These are phyloP conservation scores for Penicillium manginii DNA, from an alignment of 495 filamentous ascomycete genomes.

Conservation along the genomic window DNA sequence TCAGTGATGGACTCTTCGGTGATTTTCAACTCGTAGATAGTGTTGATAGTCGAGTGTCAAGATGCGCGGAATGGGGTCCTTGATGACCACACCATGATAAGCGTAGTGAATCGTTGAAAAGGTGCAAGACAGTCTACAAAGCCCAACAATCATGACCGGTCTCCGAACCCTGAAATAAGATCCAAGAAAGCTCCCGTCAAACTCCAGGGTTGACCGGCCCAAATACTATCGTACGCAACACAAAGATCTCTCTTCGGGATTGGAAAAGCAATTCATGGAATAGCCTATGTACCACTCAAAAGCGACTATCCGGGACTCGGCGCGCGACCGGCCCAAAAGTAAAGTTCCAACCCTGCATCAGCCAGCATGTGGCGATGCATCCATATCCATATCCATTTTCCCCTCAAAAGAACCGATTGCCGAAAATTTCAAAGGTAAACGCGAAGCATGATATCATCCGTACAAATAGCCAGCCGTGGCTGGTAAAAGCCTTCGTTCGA, in stretches of 20 bases:
- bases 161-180: neutral
- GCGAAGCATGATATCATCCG: constrained; percentile 43
- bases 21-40: too few relatives aligned
- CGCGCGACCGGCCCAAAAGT: constrained; percentile 6
- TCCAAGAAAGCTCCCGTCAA: neutral
- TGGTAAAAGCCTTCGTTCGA: constrained; percentile 34
- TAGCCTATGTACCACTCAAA: constrained; percentile 37
- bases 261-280: constrained; percentile 38
- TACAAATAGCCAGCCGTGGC: constrained; percentile 38
- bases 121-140: too few relatives aligned
- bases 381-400: constrained; percentile 25
- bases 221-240: neutral
- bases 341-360: constrained; percentile 28
- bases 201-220: neutral
- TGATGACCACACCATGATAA: too few relatives aligned
- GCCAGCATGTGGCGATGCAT: constrained; percentile 25
- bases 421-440: constrained; percentile 34
- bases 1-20: too few relatives aligned
- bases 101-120: too few relatives aligned
- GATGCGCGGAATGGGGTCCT: too few relatives aligned
- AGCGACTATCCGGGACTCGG: constrained; percentile 25
- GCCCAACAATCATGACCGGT: too few relatives aligned
- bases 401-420: constrained; percentile 32
- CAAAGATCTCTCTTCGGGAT: constrained; percentile 30
- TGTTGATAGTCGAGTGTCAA: too few relatives aligned